A percentile compares a stretch with the other conserved stretches of the same genome.
Evolutionary conservation across 345 rosid genomes (phyloP).

Genomic region (Durio zibethinus): DNA sequence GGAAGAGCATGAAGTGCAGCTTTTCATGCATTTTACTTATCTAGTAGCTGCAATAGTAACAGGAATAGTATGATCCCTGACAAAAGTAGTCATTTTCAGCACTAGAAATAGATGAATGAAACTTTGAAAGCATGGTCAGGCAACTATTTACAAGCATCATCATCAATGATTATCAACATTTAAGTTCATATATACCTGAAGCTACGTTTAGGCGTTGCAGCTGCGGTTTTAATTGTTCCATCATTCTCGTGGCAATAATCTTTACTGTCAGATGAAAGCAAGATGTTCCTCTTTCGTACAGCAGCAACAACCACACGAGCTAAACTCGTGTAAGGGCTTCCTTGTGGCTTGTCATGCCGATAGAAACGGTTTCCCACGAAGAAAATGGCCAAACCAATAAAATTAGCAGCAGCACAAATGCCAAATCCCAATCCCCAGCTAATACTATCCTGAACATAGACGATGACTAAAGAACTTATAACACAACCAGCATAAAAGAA

Average conservation of each 20-base stretch:
- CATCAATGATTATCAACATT: background rate
- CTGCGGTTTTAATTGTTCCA: background rate
- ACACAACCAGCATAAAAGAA: background rate
- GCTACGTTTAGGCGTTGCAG: conserved; percentile 10
- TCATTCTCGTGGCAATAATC: conserved; percentile 14
- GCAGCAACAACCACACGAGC: conserved; percentile 29
- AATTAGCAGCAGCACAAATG: conserved; percentile 11
- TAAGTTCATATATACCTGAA: conserved; percentile 31
- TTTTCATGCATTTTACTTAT: no score
- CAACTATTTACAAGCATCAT: no score
- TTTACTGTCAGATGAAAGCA: background rate
- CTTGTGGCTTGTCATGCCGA: conserved; percentile 11
- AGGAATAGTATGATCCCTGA: background rate
- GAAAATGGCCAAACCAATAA: conserved; percentile 10
- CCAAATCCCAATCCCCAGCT: conserved; percentile 33
- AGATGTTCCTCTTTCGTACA: conserved; percentile 8
- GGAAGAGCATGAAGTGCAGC: no score
- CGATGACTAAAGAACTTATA: conserved; percentile 7
- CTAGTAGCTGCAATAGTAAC: background rate
- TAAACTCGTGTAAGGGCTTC: conserved; percentile 19
- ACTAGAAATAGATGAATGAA: background rate
- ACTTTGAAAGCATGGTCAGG: background rate
- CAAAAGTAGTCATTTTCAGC: background rate
- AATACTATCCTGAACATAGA: conserved; percentile 21
- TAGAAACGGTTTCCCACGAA: conserved; percentile 17